A percentile compares a stretch with the other conserved stretches of the same genome.
These are phyloP conservation scores for Ensete ventricosum DNA, from an alignment of 176 grass and related monocot species.

Conservation along the genomic window DNA sequence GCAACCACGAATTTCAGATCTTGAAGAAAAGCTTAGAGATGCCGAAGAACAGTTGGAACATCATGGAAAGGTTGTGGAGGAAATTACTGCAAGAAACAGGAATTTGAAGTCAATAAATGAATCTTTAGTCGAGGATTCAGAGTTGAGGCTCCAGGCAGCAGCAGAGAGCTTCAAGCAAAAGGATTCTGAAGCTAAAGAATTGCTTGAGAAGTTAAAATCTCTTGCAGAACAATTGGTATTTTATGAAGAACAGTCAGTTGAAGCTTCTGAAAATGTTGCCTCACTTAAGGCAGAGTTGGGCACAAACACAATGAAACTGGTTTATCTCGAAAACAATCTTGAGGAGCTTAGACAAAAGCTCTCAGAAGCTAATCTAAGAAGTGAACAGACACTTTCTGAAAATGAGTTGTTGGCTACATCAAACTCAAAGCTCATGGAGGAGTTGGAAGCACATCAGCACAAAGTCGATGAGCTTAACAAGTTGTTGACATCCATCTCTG, in stretches of 20 bases:
- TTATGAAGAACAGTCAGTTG: conserved; percentile 42
- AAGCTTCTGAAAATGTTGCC: conserved; percentile 42
- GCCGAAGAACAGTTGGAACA: conserved; percentile 74
- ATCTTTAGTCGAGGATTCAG: conserved; percentile 63
- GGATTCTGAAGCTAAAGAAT: conserved; percentile 35
- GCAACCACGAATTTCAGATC: conserved; percentile 66
- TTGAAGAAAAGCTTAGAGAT: conserved; percentile 58
- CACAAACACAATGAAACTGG: conserved; percentile 53
- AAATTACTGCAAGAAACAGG: conserved; percentile 59
- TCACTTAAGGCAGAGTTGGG: conserved; percentile 65
- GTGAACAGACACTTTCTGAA: conserved; percentile 33
- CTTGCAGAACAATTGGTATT: conserved; percentile 38
- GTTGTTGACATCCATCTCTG: conserved; percentile 25
- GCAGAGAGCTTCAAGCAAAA: conserved; percentile 40
- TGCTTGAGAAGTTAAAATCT: conserved; percentile 46
- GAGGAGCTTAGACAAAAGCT: conserved; percentile 40
- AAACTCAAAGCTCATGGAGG: conserved; percentile 49
- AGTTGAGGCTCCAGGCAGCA: conserved; percentile 50
- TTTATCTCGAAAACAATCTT: conserved; percentile 44
- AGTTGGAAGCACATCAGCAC: conserved; percentile 34
- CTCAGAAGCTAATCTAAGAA: conserved; percentile 48
- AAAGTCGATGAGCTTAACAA: conserved; percentile 41
- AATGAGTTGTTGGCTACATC: conserved; percentile 35
- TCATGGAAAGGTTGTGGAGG: conserved; percentile 48
- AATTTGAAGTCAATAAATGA: conserved; percentile 54